Evolutionary conservation across 805 yeast genomes (phyloP).

Genomic region (Brettanomyces naardenensis): DNA sequence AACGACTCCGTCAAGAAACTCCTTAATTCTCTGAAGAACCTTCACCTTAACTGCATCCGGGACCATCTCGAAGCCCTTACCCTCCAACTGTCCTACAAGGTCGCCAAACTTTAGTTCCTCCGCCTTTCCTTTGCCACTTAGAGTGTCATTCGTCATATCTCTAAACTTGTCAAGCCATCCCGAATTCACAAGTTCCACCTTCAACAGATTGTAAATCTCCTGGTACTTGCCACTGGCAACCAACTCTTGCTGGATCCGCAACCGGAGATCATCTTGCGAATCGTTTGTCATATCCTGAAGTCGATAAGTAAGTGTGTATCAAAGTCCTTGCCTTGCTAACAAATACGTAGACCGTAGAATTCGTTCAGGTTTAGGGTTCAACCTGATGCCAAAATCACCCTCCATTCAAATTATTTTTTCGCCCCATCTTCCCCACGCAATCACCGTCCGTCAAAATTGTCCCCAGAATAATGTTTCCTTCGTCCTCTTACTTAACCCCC

Average conservation of each 20-base stretch:
- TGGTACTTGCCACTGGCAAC: conserved; percentile 78
- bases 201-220: conserved; percentile 55
- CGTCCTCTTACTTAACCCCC: no score
- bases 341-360: no score
- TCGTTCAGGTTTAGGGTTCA: no score
- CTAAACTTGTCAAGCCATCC: conserved; percentile 84
- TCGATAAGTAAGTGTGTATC: no score
- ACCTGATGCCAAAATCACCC: no score
- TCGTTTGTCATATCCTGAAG: conserved; percentile 1
- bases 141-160: conserved; percentile 43
- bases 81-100: conserved; percentile 45
- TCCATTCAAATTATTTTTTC: no score
- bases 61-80: conserved; percentile 61
- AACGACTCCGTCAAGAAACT: conserved; percentile 46
- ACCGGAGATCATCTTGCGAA: conserved; percentile 28
- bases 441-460: no score
- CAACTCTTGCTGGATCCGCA: conserved; percentile 62
- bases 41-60: conserved; percentile 59
- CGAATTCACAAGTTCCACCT: conserved; percentile 56
- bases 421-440: no score
- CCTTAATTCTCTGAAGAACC: conserved; percentile 47
- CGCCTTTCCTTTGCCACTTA: conserved; percentile 17
- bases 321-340: no score
- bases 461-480: no score
- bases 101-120: conserved; percentile 38